Evolutionary conservation across 345 rosid genomes (phyloP).

Genomic region (Excoecaria agallocha): DNA sequence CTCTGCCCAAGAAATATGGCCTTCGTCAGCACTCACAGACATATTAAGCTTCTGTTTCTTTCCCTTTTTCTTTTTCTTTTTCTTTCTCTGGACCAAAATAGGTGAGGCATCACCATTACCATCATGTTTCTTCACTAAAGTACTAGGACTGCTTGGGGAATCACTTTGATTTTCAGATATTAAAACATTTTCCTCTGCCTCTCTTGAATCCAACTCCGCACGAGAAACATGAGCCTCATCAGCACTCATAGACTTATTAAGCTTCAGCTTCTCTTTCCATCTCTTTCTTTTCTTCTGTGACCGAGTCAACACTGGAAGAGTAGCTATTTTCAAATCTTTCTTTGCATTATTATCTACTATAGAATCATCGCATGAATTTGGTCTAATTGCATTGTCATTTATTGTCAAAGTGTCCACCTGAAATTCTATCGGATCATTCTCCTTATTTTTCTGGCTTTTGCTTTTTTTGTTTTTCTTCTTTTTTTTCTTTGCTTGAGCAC

Average conservation of each 20-base stretch:
- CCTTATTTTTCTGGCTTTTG: background rate
- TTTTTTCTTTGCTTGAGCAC: constrained; percentile 6
- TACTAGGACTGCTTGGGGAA: constrained; percentile 13
- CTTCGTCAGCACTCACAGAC: background rate
- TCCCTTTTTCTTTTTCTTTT: background rate
- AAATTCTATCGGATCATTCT: background rate
- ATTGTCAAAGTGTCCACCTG: constrained; percentile 5
- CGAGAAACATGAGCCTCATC: background rate
- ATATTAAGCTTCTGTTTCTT: background rate
- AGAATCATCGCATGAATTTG: constrained; percentile 1
- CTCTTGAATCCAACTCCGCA: background rate
- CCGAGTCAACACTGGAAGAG: background rate
- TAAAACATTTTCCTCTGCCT: background rate
- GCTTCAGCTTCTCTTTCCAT: constrained; percentile 10
- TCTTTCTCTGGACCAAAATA: background rate
- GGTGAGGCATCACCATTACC: no score
- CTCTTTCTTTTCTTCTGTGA: background rate
- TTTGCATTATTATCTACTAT: constrained; percentile 7
- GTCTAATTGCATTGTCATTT: background rate
- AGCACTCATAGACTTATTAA: background rate
- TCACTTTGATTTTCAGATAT: constrained; percentile 5
- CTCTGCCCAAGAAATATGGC: background rate
- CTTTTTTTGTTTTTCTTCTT: constrained; percentile 12
- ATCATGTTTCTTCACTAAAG: constrained; percentile 11
- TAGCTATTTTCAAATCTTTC: background rate